Conservation (phyloP, 176 grass and related monocot species). For the Aegilops tauschii region DNA sequence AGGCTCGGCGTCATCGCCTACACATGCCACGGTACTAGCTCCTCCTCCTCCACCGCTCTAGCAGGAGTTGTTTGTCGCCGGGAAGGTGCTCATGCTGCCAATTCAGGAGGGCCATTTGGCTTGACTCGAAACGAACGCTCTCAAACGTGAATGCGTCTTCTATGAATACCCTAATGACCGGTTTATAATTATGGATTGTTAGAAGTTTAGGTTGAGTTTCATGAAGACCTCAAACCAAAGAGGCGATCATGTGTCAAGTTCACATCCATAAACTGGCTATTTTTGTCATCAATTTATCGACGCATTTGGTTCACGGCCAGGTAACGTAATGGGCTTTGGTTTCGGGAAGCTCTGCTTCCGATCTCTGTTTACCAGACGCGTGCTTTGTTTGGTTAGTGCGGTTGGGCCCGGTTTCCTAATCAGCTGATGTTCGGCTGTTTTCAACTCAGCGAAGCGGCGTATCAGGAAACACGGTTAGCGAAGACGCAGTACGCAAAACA, state of each 20-base stretch:
- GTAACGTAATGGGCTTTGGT: too few relatives aligned
- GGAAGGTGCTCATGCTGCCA: too few relatives aligned
- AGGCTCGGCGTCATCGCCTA: too few relatives aligned
- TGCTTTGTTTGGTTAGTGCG: too few relatives aligned
- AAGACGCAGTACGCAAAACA: too few relatives aligned
- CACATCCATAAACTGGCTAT: not conserved
- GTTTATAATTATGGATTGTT: not conserved
- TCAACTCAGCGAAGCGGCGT: too few relatives aligned
- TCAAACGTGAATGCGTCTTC: not conserved
- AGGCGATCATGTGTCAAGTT: not conserved
- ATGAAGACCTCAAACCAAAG: not conserved
- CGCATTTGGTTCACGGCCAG: too few relatives aligned
- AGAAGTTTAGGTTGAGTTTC: not conserved
- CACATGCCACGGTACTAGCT: not conserved
- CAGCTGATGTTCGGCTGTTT: too few relatives aligned
- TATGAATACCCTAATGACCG: not conserved
- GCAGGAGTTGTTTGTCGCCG: not conserved
- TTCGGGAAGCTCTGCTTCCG: too few relatives aligned
- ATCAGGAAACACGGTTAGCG: too few relatives aligned
- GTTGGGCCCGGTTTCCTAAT: too few relatives aligned
- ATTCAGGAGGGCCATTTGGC: not conserved
- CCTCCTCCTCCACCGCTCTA: rapidly evolving
- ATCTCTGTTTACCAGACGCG: too few relatives aligned
- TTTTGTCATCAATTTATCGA: not conserved
- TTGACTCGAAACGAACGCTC: not conserved